Percentiles rank a stretch among this genome's conserved stretches.
Evolutionary conservation across 441 rosid species (phyloP).

Genomic region (Jatropha podagrica): DNA sequence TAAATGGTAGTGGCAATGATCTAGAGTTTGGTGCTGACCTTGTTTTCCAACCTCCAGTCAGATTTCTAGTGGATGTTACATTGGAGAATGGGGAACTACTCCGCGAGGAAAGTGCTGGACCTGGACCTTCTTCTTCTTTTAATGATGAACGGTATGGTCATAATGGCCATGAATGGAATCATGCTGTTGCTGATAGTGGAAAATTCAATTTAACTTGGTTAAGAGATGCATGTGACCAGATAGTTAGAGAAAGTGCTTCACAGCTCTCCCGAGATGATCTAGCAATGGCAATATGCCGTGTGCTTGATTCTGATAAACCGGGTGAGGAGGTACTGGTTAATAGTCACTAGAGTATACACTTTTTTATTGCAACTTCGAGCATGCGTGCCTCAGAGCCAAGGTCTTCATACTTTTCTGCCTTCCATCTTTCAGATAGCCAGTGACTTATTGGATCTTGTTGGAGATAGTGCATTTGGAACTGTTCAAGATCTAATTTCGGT

Average conservation of each 20-base stretch:
- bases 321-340: constrained; percentile 82
- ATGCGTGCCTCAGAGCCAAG: constrained; percentile 13
- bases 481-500: constrained; percentile 86
- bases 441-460: constrained; percentile 88
- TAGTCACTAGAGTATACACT: constrained; percentile 16
- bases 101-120: constrained; percentile 34
- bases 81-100: constrained; percentile 51
- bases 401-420: constrained; percentile 13
- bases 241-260: constrained; percentile 63
- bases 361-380: constrained; percentile 22
- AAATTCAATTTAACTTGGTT: constrained; percentile 78
- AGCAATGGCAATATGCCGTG: constrained; percentile 91
- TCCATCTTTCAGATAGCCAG: constrained; percentile 68
- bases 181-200: constrained; percentile 31
- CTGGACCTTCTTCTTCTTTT: constrained; percentile 37
- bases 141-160: constrained; percentile 52
- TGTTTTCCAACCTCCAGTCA: constrained; percentile 65
- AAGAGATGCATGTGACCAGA: constrained; percentile 71
- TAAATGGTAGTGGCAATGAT: constrained; percentile 37
- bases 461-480: constrained; percentile 87
- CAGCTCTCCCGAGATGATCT: constrained; percentile 87
- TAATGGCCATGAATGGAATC: constrained; percentile 32
- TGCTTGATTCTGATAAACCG: constrained; percentile 82
- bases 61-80: constrained; percentile 70
- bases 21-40: constrained; percentile 84